Evolutionary conservation across 306 rosid species (phyloP).

Genomic region (Castanea sativa): DNA sequence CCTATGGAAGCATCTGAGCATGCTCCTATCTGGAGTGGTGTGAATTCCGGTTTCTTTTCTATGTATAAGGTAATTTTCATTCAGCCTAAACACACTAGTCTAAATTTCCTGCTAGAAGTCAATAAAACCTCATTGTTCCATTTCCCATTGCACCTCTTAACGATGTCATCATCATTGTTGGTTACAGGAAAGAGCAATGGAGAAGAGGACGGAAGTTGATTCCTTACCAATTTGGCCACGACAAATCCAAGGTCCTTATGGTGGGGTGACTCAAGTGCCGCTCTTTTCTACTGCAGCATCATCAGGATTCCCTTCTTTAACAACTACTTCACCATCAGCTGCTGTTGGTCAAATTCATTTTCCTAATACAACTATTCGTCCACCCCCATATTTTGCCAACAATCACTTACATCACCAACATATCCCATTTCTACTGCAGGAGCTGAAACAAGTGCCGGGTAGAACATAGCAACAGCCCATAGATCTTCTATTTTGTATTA

Average conservation of each 20-base stretch:
- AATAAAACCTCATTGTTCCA: neutral
- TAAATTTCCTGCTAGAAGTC: neutral
- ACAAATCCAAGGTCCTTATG: constrained; percentile 54
- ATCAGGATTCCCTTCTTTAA: constrained; percentile 94
- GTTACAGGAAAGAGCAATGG: constrained; percentile 79
- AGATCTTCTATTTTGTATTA: constrained; percentile 5
- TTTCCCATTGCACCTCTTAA: neutral
- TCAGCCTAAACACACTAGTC: neutral
- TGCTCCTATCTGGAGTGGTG: constrained; percentile 42
- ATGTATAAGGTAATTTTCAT: constrained; percentile 42
- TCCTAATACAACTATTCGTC: constrained; percentile 35
- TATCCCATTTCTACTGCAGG: constrained; percentile 51
- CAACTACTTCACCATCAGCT: constrained; percentile 42
- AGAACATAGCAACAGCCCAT: constrained; percentile 14
- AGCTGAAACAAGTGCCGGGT: constrained; percentile 38
- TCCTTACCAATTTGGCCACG: constrained; percentile 56
- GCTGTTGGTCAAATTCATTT: constrained; percentile 56
- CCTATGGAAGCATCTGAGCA: constrained; percentile 41
- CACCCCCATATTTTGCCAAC: constrained; percentile 49
- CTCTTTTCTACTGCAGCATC: constrained; percentile 96
- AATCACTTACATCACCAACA: constrained; percentile 35
- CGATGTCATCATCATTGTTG: neutral
- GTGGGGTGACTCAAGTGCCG: constrained; percentile 47
- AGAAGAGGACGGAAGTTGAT: constrained; percentile 56
- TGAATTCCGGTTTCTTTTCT: constrained; percentile 47